Base-by-base conservation (phyloP, 1,139 yeast species). In the Suhomyces maxii region DNA sequence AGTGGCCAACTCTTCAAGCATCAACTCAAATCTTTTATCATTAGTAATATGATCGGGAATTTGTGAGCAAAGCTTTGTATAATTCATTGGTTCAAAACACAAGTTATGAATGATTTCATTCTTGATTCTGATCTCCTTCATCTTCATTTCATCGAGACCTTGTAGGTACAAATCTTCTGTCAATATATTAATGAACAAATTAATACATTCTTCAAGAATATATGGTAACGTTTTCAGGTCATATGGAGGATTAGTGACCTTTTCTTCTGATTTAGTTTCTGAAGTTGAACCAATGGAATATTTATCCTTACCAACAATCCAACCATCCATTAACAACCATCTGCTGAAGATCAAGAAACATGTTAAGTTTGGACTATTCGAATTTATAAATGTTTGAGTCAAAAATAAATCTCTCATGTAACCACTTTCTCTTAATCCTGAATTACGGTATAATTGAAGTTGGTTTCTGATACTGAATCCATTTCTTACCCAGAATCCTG, bases 391-490 rank as follows among this genome's bases (percentile, higher is more conserved):
- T 0, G 83, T 68, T 61, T 93, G 98, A 0, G 82, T 73, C 63
- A 88, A 70, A 58, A 79, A 87, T 32, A 91, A 64, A 57, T 91
- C 97, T 53, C 95, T 77, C 58, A 83, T 73, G 60, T 78, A 89
- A 0, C 97, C 95, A 52, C 82, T 80, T 53, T 93, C 98, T 45
- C 98, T 73, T 41, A 91, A 76, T 7, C 90, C 88, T n/a, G 90
- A 80, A 50, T 82, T 86, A 37, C 88, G 79, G 62, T 93, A 93
- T 52, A 90, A 82, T 54, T 84, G 86, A 54, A 87, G 76, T 59
- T 93, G 98, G 32, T 84, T 83, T 42, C 87, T 76, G 10, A 89
- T 83, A 38, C 93, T 85, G 51, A 82, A 78, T 0, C 80, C 76
- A 62, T 81, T 81, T 54, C 86, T 68, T 0, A 80, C 84, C 85